These are phyloP conservation scores for Apiospora pterosperma DNA, from an alignment of 2,329 filamentous ascomycete species.

Conservation along the genomic window DNA sequence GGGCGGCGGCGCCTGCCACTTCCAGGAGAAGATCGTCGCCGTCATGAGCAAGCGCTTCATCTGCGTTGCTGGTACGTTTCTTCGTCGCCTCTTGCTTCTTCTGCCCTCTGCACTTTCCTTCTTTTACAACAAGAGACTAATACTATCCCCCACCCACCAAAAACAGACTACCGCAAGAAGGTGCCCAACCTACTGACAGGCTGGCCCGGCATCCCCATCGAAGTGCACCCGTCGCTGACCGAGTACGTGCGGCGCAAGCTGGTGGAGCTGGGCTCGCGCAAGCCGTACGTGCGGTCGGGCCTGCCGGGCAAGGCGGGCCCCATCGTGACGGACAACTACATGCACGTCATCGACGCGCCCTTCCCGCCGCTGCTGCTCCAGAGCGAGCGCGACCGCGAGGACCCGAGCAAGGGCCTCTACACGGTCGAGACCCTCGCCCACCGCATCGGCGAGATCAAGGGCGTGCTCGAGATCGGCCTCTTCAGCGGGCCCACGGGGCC, in stretches of 20 bases:
- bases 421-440: constrained; percentile 73
- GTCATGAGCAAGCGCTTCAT: constrained; percentile 81
- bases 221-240: constrained; percentile 83
- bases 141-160: not conserved
- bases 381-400: constrained; percentile 37
- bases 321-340: constrained; percentile 75
- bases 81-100: too few species aligned
- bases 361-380: constrained; percentile 69
- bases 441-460: constrained; percentile 75
- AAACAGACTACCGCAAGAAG: constrained; percentile 84
- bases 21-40: constrained; percentile 96
- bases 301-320: constrained; percentile 77
- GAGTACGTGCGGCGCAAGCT: constrained; percentile 74
- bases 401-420: constrained; percentile 67
- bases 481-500: constrained; percentile 81
- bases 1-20: constrained; percentile 93
- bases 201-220: constrained; percentile 87
- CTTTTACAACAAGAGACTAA: constrained; percentile 4
- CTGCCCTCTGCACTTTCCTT: not conserved
- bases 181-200: constrained; percentile 68
- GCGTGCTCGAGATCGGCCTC: constrained; percentile 87
- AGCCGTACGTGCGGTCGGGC: constrained; percentile 70
- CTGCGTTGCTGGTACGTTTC: constrained; percentile 71
- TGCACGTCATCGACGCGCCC: constrained; percentile 89
- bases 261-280: constrained; percentile 65